Conservation (phyloP, 129 eudicot species). For the Chrysanthemum makinoi region DNA sequence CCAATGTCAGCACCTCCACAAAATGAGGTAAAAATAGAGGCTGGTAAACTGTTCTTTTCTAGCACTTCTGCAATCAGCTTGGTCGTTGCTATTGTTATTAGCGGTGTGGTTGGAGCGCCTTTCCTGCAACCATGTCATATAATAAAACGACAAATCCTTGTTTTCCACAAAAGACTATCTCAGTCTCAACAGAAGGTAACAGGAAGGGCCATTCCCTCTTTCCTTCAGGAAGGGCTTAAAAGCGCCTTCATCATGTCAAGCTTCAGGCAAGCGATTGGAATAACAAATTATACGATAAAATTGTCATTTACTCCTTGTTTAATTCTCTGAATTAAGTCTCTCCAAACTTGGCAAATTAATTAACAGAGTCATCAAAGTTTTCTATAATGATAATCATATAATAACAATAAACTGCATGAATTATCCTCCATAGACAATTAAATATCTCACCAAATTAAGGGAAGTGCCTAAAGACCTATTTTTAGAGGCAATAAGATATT, state of each 20-base stretch:
- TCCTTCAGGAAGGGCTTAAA: too few species aligned
- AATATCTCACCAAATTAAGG: too few species aligned
- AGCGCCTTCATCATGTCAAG: too few species aligned
- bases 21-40: conserved; percentile 84
- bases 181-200: too few species aligned
- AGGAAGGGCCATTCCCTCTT: too few species aligned
- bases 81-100: conserved; percentile 88
- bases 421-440: too few species aligned
- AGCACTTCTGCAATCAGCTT: conserved; percentile 76
- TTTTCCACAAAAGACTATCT: neutral
- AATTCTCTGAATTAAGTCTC: neutral
- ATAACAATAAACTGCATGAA: too few species aligned
- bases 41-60: conserved; percentile 79
- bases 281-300: neutral
- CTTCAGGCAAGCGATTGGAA: neutral
- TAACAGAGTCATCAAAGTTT: conserved; percentile 1
- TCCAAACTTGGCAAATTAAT: neutral
- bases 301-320: neutral
- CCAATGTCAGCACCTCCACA: conserved; percentile 99
- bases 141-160: conserved; percentile 5
- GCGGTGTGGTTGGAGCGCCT: conserved; percentile 98
- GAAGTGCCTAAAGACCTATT: too few species aligned
- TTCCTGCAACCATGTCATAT: conserved; percentile 52
- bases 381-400: too few species aligned
- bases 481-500: too few species aligned